Evolutionary conservation across 225 moss, liverwort and hornwort species (phyloP).

Genomic region (Rhytidiadelphus loreus): DNA sequence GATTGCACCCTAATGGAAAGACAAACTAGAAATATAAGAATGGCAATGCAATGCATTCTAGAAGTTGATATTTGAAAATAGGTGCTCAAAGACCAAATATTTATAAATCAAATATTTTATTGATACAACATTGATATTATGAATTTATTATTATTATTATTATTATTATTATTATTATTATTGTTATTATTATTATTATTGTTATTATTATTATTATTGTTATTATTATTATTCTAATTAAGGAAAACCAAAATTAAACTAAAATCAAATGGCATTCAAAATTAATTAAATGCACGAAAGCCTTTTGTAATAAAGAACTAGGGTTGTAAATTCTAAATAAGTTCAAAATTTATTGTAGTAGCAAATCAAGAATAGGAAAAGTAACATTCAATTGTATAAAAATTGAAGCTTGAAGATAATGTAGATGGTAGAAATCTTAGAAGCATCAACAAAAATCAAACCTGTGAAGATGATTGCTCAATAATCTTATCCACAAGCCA

Average conservation of each 20-base stretch:
- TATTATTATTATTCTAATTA: background rate
- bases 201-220: too few species aligned
- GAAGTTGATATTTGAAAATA: background rate
- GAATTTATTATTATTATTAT: too few species aligned
- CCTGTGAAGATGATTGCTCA: background rate
- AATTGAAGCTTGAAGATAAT: background rate
- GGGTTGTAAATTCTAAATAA: background rate
- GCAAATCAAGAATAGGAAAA: background rate
- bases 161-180: too few species aligned
- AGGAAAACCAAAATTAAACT: too few species aligned
- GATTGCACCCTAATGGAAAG: background rate
- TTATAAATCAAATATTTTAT: background rate
- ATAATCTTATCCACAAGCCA: conserved; percentile 7
- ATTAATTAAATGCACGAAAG: background rate
- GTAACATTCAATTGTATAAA: background rate
- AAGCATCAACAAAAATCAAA: background rate
- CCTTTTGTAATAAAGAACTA: background rate
- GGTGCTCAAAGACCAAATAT: background rate
- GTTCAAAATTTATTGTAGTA: background rate
- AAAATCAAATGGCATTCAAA: background rate
- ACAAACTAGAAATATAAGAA: background rate
- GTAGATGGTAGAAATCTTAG: background rate
- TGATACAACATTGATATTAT: background rate
- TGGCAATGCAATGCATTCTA: background rate
- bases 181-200: too few species aligned